phyloP scores from a whole-genome alignment of 2,329 filamentous ascomycete species.

The Talaromyces islandicus region DNA sequence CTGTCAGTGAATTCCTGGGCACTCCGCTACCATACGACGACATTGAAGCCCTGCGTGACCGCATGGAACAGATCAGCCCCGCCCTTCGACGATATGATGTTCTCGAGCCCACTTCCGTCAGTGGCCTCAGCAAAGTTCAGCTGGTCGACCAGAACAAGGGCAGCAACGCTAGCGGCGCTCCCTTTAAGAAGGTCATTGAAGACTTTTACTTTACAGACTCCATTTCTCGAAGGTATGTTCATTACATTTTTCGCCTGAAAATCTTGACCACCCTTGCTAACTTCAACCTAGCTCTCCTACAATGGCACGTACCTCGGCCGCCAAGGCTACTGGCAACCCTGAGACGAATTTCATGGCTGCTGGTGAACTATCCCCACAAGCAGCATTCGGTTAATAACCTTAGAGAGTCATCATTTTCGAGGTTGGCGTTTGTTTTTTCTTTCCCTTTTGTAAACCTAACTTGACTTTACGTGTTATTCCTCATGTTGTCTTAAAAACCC shows the following conservation, averaged over 20 bases:
- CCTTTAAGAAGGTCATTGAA: slow-evolving; percentile 79
- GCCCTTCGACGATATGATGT: slow-evolving; percentile 85
- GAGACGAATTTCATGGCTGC: slow-evolving; percentile 74
- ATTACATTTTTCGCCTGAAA: not conserved
- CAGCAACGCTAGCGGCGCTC: slow-evolving; percentile 61
- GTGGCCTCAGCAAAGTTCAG: slow-evolving; percentile 81
- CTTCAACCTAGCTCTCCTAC: slow-evolving; percentile 71
- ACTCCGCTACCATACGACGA: slow-evolving; percentile 88
- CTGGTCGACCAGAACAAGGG: slow-evolving; percentile 96
- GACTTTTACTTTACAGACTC: slow-evolving; percentile 98
- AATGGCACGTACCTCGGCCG: slow-evolving; percentile 94
- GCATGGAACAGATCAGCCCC: slow-evolving; percentile 92
- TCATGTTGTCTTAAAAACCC: not conserved
- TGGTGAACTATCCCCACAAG: slow-evolving; percentile 46
- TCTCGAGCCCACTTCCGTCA: slow-evolving; percentile 72
- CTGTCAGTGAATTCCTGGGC: slow-evolving; percentile 83
- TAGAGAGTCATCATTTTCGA: slow-evolving; percentile 2
- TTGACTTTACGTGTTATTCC: slow-evolving; percentile 4
- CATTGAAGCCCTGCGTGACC: slow-evolving; percentile 78
- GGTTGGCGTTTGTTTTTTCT: slow-evolving; percentile 11
- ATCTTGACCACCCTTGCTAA: not conserved
- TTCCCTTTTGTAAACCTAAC: slow-evolving; percentile 1
- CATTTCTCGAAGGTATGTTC: slow-evolving; percentile 81
- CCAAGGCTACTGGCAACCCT: slow-evolving; percentile 76
- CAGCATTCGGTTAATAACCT: slow-evolving; percentile 25